Evolutionary conservation across 768 basidiomycete species (phyloP), one percentile per base, ranked within the genome.

Genomic region (Boletus sp.): DNA sequence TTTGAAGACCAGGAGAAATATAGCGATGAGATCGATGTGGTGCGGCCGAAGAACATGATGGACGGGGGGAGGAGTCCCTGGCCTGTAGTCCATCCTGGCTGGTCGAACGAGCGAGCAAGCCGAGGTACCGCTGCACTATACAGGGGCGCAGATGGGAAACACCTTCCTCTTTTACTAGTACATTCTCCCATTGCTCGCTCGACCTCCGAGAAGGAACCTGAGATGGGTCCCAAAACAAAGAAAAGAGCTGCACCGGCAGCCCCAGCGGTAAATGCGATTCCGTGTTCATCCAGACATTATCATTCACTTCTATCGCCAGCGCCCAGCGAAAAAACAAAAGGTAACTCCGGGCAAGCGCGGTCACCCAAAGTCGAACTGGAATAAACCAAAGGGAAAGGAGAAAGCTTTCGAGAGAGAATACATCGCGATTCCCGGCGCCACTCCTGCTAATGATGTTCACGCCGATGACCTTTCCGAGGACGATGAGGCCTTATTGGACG

Each of bases 1-100:
- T 66, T 83, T 86, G 69, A 85, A 89, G 5, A 81, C 73, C 12
- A 87, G 73, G 56, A 84, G 75, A 36, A 92, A 75, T 28, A 90
- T 74, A 35, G 81, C 80, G 33, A 92, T 75, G 15, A 92, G 74
- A 48, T 80, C 80, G 50, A 93, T 76, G 67, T 94, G 92, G 64
- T 93, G 91, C 1, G 91, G 89, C 53, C 84, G 79, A 30, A 93
- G 77, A 54, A 84, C 77, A 71, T 90, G 86, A 50, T 84, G 81
- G 7, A 81, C 79, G 1, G 86, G 84, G 8, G 86, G 83, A 52
- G 82, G 83, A 20, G 78, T 75, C 35, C 82, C 80, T 5, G 62
- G 65, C 51, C 47, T 58, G 58, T 68, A 56, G n/a, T 71, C 66
- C 71, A 71, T 71, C 29, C 35, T 52, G n/a, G 11, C 2, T 0